Conservation (phyloP, 1,139 yeast species). For the Geotrichum klebahnii region DNA sequence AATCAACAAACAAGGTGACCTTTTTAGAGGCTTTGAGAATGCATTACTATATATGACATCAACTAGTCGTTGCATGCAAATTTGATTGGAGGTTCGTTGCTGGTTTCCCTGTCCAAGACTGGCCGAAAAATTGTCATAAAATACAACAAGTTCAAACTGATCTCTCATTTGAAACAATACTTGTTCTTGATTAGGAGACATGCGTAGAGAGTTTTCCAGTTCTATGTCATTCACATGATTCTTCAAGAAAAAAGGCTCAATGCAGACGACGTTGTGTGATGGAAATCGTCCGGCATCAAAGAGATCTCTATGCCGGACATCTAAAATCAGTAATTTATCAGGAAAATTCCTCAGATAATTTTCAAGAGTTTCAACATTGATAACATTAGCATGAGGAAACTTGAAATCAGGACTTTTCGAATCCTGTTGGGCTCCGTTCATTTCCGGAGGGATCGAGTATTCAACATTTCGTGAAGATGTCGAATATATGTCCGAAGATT, state of each 20-base stretch:
- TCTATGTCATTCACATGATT: constrained; percentile 52
- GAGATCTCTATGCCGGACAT: constrained; percentile 57
- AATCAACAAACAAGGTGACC: constrained; percentile 52
- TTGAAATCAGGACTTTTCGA: constrained; percentile 17
- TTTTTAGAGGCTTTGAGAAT: constrained; percentile 46
- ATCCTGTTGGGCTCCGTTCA: not conserved
- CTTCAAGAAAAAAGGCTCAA: constrained; percentile 61
- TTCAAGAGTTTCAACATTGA: constrained; percentile 34
- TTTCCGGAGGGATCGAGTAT: not conserved
- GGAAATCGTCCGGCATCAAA: constrained; percentile 60
- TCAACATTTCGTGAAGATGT: not conserved
- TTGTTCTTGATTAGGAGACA: constrained; percentile 54
- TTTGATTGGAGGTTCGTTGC: constrained; percentile 25
- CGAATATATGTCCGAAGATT: not conserved
- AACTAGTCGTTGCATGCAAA: constrained; percentile 25
- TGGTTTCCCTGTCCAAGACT: constrained; percentile 25
- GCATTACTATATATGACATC: constrained; percentile 39
- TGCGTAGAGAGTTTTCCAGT: constrained; percentile 53
- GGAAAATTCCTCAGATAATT: constrained; percentile 31
- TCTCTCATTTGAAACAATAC: constrained; percentile 50
- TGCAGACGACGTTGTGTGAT: constrained; percentile 54
- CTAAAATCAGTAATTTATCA: constrained; percentile 51
- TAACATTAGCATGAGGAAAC: constrained; percentile 35
- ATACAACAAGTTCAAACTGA: constrained; percentile 56
- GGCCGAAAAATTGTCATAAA: constrained; percentile 48